phyloP scores from a whole-genome alignment of 1,139 yeast species.

The Arxiozyma slooffiae region DNA sequence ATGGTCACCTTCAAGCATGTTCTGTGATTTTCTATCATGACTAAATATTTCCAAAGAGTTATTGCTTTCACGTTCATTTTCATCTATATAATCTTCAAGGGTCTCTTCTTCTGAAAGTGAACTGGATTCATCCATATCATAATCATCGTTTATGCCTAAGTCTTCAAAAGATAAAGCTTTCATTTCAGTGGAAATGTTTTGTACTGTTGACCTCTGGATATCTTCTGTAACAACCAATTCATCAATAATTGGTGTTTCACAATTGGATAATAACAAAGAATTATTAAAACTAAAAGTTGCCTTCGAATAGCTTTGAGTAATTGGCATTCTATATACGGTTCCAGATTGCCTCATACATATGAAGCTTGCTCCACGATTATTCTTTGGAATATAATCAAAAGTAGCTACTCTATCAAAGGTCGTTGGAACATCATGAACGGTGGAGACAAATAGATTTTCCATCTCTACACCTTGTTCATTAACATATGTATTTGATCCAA shows the following conservation, averaged over 20 bases:
- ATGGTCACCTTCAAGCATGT: conserved; percentile 16
- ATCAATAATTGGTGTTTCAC: conserved; percentile 34
- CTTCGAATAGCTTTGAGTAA: conserved; percentile 56
- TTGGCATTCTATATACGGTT: conserved; percentile 71
- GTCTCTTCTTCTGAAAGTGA: conserved; percentile 16
- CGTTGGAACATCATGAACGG: conserved; percentile 66
- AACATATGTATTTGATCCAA: conserved; percentile 37
- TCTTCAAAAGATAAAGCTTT: conserved; percentile 28
- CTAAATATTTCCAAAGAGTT: conserved; percentile 20
- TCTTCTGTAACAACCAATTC: conserved; percentile 28
- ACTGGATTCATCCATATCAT: conserved; percentile 9
- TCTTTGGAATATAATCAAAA: conserved; percentile 69
- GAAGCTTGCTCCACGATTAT: conserved; percentile 37
- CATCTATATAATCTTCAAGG: conserved; percentile 6
- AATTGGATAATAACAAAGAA: conserved; percentile 59
- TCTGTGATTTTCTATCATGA: conserved; percentile 16
- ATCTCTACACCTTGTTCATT: conserved; percentile 12
- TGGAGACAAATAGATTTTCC: conserved; percentile 62
- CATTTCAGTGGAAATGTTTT: conserved; percentile 13
- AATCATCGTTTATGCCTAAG: conserved; percentile 25
- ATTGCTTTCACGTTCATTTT: conserved; percentile 11
- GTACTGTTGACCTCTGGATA: conserved; percentile 32
- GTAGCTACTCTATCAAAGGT: conserved; percentile 75
- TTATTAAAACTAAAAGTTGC: conserved; percentile 61
- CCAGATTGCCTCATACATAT: conserved; percentile 89